phyloP scores from a whole-genome alignment of 1,284 basidiomycete genomes.

The Ceratorhiza oryzae-sativae region DNA sequence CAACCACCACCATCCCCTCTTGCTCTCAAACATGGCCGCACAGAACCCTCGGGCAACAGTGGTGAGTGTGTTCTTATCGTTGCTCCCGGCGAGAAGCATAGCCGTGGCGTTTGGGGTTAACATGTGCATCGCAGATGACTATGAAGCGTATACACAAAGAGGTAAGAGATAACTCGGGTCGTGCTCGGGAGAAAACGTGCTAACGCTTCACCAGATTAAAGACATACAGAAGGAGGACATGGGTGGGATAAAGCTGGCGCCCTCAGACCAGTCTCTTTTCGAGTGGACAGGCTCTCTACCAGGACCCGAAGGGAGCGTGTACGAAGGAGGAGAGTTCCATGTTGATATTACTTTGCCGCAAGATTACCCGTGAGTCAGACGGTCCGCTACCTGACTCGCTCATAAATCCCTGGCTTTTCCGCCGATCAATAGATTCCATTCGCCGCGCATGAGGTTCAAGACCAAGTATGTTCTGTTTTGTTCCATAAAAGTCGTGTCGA shows the following conservation, averaged over 20 bases:
- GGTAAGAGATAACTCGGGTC: constrained; percentile 42
- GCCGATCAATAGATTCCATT: constrained; percentile 69
- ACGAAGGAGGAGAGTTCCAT: constrained; percentile 86
- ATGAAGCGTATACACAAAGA: constrained; percentile 89
- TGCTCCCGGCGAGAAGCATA: neutral
- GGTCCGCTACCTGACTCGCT: neutral
- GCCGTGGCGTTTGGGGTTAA: neutral
- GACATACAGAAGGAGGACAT: constrained; percentile 86
- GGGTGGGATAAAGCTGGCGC: constrained; percentile 73
- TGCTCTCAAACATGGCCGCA: constrained; percentile 3
- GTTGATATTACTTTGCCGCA: constrained; percentile 72
- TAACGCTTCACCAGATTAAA: constrained; percentile 57
- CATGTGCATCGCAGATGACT: constrained; percentile 64
- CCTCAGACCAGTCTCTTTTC: constrained; percentile 64
- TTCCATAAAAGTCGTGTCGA: neutral
- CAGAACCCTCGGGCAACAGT: constrained; percentile 1
- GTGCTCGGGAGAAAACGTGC: neutral
- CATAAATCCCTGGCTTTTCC: neutral
- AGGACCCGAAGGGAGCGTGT: constrained; percentile 84
- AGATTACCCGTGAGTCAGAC: constrained; percentile 80
- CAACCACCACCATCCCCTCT: constrained; percentile 3
- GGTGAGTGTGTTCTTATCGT: neutral
- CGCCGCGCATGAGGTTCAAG: constrained; percentile 78
- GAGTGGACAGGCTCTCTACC: constrained; percentile 77
- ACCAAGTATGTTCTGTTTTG: constrained; percentile 60